These are phyloP conservation scores for Fraxinus ornus DNA, from an alignment of 305 asterid genomes.

Conservation along the genomic window DNA sequence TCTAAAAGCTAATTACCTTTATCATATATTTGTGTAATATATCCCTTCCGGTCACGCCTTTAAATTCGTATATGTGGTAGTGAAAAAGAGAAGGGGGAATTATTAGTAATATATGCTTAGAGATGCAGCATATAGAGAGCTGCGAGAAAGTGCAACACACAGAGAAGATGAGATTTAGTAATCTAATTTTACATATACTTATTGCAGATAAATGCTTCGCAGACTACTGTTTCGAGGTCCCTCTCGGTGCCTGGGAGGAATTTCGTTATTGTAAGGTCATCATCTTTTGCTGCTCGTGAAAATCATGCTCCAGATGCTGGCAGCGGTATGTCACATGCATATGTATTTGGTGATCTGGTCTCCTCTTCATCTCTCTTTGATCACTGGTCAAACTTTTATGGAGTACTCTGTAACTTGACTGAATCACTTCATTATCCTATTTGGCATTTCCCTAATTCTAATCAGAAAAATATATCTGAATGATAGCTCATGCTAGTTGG, in stretches of 20 bases:
- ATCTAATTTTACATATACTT: constrained; percentile 23
- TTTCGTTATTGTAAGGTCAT: constrained; percentile 65
- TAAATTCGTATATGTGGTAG: background rate
- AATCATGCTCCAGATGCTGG: constrained; percentile 44
- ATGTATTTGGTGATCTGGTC: background rate
- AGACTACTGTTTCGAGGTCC: constrained; percentile 64
- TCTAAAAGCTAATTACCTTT: background rate
- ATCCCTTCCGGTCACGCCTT: background rate
- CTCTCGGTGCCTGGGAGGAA: constrained; percentile 75
- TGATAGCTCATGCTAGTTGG: background rate
- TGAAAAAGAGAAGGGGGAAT: background rate
- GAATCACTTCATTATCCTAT: background rate
- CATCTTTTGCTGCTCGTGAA: constrained; percentile 57
- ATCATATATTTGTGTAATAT: background rate
- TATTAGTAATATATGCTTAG: background rate
- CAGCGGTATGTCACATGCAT: constrained; percentile 53
- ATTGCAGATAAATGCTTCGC: constrained; percentile 46
- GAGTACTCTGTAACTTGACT: background rate
- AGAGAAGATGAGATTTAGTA: background rate
- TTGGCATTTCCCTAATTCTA: background rate
- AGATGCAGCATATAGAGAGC: background rate
- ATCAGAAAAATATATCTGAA: background rate
- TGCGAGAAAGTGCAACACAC: no score
- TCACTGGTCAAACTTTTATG: background rate
- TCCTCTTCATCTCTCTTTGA: background rate